Percentiles rank a stretch among this genome's conserved stretches.
These are phyloP conservation scores for Cercospora beticola DNA, from an alignment of 2,329 filamentous ascomycete species.

Conservation along the genomic window DNA sequence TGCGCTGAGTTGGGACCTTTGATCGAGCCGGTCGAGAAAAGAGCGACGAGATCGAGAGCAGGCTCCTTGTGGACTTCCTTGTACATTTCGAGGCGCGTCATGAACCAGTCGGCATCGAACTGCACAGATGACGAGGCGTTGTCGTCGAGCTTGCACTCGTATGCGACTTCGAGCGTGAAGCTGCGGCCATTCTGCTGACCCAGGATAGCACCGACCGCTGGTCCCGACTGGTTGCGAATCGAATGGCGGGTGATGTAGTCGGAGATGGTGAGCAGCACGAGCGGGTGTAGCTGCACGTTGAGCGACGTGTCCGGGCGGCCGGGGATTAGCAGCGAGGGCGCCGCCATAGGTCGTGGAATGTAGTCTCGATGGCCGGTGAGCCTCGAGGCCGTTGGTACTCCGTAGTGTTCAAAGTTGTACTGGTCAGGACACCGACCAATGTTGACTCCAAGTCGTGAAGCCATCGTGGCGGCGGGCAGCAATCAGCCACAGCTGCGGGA, in stretches of 20 bases:
- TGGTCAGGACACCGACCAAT: not conserved
- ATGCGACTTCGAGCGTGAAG: slow-evolving; percentile 89
- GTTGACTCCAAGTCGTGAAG: not conserved
- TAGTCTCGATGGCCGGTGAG: slow-evolving; percentile 3
- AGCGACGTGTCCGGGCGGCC: slow-evolving; percentile 67
- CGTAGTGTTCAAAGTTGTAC: not conserved
- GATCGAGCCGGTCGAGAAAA: slow-evolving; percentile 62
- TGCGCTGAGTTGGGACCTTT: slow-evolving; percentile 67
- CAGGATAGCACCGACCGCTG: slow-evolving; percentile 81
- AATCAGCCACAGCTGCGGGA: not conserved
- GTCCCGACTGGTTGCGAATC: slow-evolving; percentile 70
- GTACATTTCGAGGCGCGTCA: slow-evolving; percentile 79
- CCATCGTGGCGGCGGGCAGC: not conserved
- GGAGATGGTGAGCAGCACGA: slow-evolving; percentile 93
- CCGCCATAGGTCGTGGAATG: not conserved
- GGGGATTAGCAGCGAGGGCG: slow-evolving; percentile 42
- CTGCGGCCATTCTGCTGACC: slow-evolving; percentile 89
- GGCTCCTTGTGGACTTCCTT: slow-evolving; percentile 84
- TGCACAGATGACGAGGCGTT: slow-evolving; percentile 54
- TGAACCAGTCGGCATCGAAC: slow-evolving; percentile 72
- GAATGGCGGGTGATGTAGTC: slow-evolving; percentile 94
- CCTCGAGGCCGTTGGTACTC: not conserved
- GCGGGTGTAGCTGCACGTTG: slow-evolving; percentile 81
- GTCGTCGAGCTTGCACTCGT: slow-evolving; percentile 67
- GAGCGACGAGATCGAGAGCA: slow-evolving; percentile 73